Conservation (phyloP, 202 grass and related monocot species). For the Digitaria exilis region DNA sequence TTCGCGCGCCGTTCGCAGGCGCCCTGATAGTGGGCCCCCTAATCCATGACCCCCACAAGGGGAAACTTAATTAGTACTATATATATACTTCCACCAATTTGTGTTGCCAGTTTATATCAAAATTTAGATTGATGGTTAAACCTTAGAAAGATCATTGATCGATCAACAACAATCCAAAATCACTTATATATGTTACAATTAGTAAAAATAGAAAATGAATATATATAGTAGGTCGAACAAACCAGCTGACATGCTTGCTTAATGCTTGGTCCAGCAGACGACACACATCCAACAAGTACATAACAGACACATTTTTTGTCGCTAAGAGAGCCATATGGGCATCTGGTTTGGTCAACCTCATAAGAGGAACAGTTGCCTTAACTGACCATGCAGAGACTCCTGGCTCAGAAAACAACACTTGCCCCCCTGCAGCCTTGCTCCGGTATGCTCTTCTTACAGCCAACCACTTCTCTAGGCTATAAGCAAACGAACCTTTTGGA, state of each 20-base stretch:
- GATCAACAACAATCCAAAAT: neutral
- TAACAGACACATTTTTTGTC: neutral
- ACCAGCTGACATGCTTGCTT: neutral
- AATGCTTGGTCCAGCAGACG: neutral
- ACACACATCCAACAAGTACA: neutral
- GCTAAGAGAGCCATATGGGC: neutral
- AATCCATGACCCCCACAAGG: too few relatives aligned
- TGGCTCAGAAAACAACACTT: neutral
- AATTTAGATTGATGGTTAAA: neutral
- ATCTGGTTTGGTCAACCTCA: neutral
- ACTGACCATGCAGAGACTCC: neutral
- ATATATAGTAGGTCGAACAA: neutral
- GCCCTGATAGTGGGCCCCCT: too few relatives aligned
- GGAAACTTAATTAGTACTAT: too few relatives aligned
- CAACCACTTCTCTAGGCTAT: constrained; percentile 17
- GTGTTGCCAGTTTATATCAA: neutral
- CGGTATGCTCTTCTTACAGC: neutral
- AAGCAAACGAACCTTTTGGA: constrained; percentile 18
- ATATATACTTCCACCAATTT: neutral
- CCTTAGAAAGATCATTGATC: too few relatives aligned
- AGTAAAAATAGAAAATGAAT: neutral
- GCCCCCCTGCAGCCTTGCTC: neutral
- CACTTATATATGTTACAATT: neutral
- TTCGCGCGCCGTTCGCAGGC: too few relatives aligned
- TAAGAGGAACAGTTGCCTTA: neutral